Evolutionary conservation across 1,284 basidiomycete species (phyloP).

Genomic region (Trametes sp.): DNA sequence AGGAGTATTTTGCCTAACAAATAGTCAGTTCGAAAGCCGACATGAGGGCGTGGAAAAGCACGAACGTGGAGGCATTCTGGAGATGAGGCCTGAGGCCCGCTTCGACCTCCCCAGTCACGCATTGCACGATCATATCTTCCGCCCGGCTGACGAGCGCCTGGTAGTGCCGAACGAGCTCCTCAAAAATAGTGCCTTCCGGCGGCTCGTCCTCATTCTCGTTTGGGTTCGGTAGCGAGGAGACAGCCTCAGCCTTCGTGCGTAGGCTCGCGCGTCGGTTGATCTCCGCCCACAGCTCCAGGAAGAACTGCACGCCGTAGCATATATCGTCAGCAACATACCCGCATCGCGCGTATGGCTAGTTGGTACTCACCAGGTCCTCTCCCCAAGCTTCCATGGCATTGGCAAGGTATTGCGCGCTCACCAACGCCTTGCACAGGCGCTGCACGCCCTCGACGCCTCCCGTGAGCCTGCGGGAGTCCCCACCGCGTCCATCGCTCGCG

Average conservation of each 20-base stretch:
- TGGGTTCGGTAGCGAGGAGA: constrained; percentile 58
- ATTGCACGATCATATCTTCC: constrained; percentile 86
- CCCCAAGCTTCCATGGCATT: constrained; percentile 80
- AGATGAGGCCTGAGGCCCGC: constrained; percentile 71
- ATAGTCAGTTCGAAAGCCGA: background rate
- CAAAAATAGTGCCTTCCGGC: constrained; percentile 76
- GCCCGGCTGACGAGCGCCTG: constrained; percentile 68
- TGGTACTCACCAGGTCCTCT: constrained; percentile 77
- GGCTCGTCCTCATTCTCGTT: constrained; percentile 44
- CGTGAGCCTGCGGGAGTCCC: constrained; percentile 70
- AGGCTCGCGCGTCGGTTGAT: constrained; percentile 66
- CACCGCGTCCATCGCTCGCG: constrained; percentile 48
- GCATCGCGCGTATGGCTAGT: background rate
- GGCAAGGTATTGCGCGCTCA: constrained; percentile 79
- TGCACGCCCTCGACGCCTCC: constrained; percentile 83
- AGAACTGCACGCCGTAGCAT: constrained; percentile 66
- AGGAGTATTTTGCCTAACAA: constrained; percentile 38
- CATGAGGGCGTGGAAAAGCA: background rate
- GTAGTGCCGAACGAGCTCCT: constrained; percentile 74
- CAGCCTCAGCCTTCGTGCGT: constrained; percentile 57
- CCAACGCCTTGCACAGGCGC: constrained; percentile 81
- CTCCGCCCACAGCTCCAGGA: constrained; percentile 86
- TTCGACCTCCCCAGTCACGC: constrained; percentile 83
- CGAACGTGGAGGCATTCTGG: constrained; percentile 32
- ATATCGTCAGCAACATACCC: background rate